phyloP scores from a whole-genome alignment of 2,329 filamentous ascomycete genomes.

The Trichoderma simmonsii region DNA sequence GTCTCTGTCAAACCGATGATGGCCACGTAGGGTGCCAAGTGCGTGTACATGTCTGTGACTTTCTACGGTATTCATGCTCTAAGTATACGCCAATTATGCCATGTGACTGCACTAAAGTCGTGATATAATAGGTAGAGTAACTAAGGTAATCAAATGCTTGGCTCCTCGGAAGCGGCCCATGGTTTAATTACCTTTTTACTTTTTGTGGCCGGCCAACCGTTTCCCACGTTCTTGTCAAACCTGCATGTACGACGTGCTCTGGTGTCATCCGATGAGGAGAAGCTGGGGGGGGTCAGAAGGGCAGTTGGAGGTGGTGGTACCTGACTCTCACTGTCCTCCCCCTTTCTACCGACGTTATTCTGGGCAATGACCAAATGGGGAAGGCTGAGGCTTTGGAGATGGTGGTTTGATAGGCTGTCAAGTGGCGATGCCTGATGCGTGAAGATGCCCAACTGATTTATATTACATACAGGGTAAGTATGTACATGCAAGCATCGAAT shows the following conservation, averaged over 20 bases:
- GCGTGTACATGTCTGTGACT: background rate
- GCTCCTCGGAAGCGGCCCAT: background rate
- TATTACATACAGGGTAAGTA: background rate
- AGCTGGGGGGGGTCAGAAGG: background rate
- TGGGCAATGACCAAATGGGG: background rate
- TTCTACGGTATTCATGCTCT: background rate
- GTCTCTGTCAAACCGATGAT: conserved; percentile 4
- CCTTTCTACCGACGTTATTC: background rate
- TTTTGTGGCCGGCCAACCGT: background rate
- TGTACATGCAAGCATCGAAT: background rate
- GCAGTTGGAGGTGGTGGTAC: background rate
- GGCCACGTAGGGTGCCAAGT: background rate
- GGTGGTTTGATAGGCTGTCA: background rate
- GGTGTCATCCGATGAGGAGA: background rate
- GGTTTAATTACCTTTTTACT: background rate
- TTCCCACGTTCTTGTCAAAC: background rate
- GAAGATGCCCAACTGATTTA: background rate
- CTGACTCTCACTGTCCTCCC: background rate
- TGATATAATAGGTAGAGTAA: background rate
- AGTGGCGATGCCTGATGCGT: background rate
- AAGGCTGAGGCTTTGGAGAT: background rate
- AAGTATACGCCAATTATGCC: background rate
- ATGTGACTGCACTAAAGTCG: background rate
- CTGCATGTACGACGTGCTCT: background rate
- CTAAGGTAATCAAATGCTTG: background rate